Percentiles rank a stretch among this genome's conserved stretches.
These are phyloP conservation scores for Marasmius tenuissimus DNA, from an alignment of 1,284 basidiomycete species.

Conservation along the genomic window DNA sequence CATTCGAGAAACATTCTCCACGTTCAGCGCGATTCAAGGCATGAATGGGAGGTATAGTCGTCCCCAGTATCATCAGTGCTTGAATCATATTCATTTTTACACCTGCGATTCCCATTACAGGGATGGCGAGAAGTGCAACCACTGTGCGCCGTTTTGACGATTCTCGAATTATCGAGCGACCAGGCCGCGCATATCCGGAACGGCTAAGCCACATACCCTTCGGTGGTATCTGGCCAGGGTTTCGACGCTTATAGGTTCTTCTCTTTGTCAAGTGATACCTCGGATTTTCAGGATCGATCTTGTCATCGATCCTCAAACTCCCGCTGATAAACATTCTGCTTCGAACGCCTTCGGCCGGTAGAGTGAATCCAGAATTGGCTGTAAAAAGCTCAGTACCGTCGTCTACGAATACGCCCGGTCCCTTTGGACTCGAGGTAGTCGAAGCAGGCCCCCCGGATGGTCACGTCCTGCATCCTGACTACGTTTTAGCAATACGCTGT, in stretches of 20 bases:
- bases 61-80: too few species aligned
- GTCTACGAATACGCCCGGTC: background rate
- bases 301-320: background rate
- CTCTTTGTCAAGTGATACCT: background rate
- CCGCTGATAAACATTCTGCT: background rate
- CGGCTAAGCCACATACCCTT: background rate
- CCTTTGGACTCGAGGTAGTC: background rate
- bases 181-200: background rate
- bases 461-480: background rate
- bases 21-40: too few species aligned
- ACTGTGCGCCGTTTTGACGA: background rate
- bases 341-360: background rate
- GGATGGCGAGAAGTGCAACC: too few species aligned
- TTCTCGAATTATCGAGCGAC: background rate
- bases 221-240: conserved; percentile 1
- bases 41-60: too few species aligned
- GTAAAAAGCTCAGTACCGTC: background rate
- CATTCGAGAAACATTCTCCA: too few species aligned
- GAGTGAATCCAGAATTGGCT: background rate
- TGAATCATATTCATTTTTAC: too few species aligned
- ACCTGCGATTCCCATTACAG: too few species aligned
- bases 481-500: background rate
- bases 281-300: too few species aligned
- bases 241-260: background rate
- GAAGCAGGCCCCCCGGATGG: background rate